Percentiles rank a stretch among this genome's conserved stretches.
phyloP scores from a whole-genome alignment of 305 asterid species.

The Plantago coronopus region DNA sequence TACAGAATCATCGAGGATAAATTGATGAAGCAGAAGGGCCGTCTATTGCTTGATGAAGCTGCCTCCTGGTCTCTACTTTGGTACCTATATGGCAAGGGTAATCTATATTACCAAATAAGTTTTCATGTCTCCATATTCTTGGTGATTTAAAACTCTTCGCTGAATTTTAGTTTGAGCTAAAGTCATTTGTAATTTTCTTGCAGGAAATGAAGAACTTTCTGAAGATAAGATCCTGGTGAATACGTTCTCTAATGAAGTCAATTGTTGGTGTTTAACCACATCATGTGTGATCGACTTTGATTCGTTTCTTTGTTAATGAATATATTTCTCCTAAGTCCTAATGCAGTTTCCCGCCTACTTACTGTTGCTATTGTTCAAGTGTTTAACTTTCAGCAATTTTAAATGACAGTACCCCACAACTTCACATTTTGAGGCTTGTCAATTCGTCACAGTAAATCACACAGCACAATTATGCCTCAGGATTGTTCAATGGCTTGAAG shows the following conservation, averaged over 20 bases:
- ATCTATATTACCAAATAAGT: constrained; percentile 18
- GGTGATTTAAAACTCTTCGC: constrained; percentile 20
- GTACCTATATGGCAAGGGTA: constrained; percentile 93
- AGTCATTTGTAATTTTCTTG: constrained; percentile 27
- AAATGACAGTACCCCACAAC: constrained; percentile 76
- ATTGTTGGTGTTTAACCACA: constrained; percentile 18
- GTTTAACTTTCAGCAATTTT: constrained; percentile 25
- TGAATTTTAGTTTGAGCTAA: constrained; percentile 23
- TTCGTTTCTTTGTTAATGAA: constrained; percentile 19
- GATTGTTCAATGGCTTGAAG: constrained; percentile 98
- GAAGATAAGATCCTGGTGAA: constrained; percentile 68
- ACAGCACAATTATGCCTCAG: constrained; percentile 88
- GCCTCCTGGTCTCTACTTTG: constrained; percentile 99
- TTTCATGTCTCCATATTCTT: constrained; percentile 7
- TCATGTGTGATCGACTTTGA: constrained; percentile 20
- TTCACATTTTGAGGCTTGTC: constrained; percentile 91
- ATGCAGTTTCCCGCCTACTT: constrained; percentile 17
- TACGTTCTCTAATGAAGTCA: constrained; percentile 19
- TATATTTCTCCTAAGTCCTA: constrained; percentile 1
- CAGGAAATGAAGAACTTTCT: constrained; percentile 90
- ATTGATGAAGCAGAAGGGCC: constrained; percentile 84
- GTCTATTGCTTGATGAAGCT: constrained; percentile 86
- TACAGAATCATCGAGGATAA: constrained; percentile 79
- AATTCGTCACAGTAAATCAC: constrained; percentile 66
- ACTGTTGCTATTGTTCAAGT: constrained; percentile 11